These are phyloP conservation scores for Lepidopterella palustris DNA, from an alignment of 495 filamentous ascomycete species.

Conservation along the genomic window DNA sequence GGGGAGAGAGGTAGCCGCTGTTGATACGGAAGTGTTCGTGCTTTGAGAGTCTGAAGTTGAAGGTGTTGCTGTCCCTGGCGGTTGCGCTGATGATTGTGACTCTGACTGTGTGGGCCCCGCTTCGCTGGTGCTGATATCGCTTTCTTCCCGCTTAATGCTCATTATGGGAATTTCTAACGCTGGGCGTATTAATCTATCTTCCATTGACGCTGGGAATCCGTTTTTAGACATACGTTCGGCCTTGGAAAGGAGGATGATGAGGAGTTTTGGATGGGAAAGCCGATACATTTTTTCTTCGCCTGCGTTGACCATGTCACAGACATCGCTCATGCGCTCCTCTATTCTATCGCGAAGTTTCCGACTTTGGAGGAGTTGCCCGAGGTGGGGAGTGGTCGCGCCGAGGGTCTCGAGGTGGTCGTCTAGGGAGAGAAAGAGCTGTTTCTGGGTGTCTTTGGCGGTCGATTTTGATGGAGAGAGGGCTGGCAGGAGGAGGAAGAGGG, in stretches of 20 bases:
- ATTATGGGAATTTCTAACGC: conserved; percentile 69
- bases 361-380: conserved; percentile 39
- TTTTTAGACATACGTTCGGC: conserved; percentile 59
- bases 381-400: conserved; percentile 9
- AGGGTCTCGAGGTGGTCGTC: conserved; percentile 77
- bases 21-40: conserved; percentile 5
- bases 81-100: conserved; percentile 8
- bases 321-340: conserved; percentile 49
- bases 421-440: conserved; percentile 63
- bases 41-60: conserved; percentile 16
- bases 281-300: conserved; percentile 79
- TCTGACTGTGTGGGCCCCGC: background rate
- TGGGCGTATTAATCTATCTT: conserved; percentile 73
- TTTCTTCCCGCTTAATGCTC: conserved; percentile 31
- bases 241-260: conserved; percentile 61
- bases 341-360: conserved; percentile 39
- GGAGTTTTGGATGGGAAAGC: conserved; percentile 61
- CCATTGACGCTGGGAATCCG: conserved; percentile 71
- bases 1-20: conserved; percentile 3
- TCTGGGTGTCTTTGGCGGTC: conserved; percentile 39
- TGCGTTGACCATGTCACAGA: conserved; percentile 74
- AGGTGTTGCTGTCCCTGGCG: conserved; percentile 24
- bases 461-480: conserved; percentile 44
- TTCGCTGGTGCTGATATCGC: conserved; percentile 42
- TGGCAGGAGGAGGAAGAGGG: conserved; percentile 77